Conservation (phyloP, 495 filamentous ascomycete species). For the Penicillium paxilli region DNA sequence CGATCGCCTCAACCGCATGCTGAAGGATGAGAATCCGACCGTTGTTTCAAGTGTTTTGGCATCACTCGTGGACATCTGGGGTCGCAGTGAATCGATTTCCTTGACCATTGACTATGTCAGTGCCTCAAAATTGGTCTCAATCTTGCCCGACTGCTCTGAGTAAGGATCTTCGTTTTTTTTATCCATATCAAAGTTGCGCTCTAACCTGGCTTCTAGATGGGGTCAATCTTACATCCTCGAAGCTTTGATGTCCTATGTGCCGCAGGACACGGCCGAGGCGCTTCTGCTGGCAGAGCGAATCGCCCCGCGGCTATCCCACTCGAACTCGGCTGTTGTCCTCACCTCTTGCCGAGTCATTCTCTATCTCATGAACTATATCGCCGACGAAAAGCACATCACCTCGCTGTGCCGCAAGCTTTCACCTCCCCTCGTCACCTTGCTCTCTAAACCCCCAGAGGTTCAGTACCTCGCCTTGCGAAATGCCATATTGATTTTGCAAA, state of each 20-base stretch:
- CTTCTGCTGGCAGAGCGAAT: conserved; percentile 90
- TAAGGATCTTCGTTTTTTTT: conserved; percentile 47
- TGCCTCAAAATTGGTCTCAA: conserved; percentile 96
- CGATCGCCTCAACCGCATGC: conserved; percentile 83
- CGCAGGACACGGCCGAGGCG: conserved; percentile 85
- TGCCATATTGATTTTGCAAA: conserved; percentile 89
- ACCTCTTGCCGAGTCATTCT: conserved; percentile 95
- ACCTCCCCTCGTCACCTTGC: conserved; percentile 89
- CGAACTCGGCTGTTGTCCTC: conserved; percentile 93
- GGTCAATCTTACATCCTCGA: conserved; percentile 98
- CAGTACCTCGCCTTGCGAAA: conserved; percentile 96
- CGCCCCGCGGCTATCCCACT: conserved; percentile 89
- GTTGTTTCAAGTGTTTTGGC: conserved; percentile 95
- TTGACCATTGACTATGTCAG: conserved; percentile 97
- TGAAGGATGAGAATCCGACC: conserved; percentile 95
- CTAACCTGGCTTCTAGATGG: conserved; percentile 67
- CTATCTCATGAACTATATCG: conserved; percentile 99
- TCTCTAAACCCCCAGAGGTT: conserved; percentile 95
- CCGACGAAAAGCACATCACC: conserved; percentile 87
- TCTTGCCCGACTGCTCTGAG: conserved; percentile 96
- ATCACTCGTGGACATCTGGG: conserved; percentile 96
- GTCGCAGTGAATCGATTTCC: conserved; percentile 94
- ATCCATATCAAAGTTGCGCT: neutral
- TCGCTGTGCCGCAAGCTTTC: conserved; percentile 90
- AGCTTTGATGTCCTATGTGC: conserved; percentile 96